Conservation (phyloP, 1,284 basidiomycete species). For the Leucoagaricus sp. region DNA sequence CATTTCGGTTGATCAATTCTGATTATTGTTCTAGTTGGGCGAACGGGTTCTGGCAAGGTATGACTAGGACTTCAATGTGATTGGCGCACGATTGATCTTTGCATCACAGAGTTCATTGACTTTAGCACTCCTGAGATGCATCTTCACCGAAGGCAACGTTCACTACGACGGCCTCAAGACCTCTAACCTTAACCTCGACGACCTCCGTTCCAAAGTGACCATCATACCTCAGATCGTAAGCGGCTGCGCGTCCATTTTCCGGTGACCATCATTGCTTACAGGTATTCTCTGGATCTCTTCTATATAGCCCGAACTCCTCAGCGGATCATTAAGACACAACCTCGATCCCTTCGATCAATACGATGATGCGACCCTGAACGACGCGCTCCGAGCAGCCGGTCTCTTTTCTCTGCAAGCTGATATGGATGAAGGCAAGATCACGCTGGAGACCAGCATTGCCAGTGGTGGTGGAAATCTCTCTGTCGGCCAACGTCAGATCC, state of each 20-base stretch:
- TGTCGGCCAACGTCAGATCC: constrained; percentile 71
- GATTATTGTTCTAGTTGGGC: constrained; percentile 48
- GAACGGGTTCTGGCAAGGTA: constrained; percentile 77
- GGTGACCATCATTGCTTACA: not conserved
- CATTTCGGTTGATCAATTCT: not conserved
- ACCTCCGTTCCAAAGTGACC: constrained; percentile 61
- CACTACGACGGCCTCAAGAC: constrained; percentile 52
- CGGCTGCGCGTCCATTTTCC: constrained; percentile 24
- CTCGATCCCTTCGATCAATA: constrained; percentile 74
- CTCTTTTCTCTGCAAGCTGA: constrained; percentile 53
- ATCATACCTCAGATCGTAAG: constrained; percentile 57
- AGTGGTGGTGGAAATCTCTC: constrained; percentile 68
- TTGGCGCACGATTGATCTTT: constrained; percentile 38
- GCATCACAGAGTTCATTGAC: constrained; percentile 47
- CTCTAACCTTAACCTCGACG: constrained; percentile 60
- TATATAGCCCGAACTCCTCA: constrained; percentile 52
- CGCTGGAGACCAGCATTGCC: constrained; percentile 51
- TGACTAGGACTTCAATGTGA: constrained; percentile 29
- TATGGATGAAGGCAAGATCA: constrained; percentile 47
- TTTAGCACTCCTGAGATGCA: constrained; percentile 53
- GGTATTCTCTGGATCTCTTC: constrained; percentile 17
- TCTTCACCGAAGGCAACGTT: constrained; percentile 60
- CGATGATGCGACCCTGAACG: constrained; percentile 64
- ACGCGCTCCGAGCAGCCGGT: constrained; percentile 57
- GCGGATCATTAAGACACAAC: constrained; percentile 28